A percentile compares a stretch with the other conserved stretches of the same genome.
Evolutionary conservation across 108 stramenopile genomes (phyloP).

Genomic region (Nannochloropsis granulata): DNA sequence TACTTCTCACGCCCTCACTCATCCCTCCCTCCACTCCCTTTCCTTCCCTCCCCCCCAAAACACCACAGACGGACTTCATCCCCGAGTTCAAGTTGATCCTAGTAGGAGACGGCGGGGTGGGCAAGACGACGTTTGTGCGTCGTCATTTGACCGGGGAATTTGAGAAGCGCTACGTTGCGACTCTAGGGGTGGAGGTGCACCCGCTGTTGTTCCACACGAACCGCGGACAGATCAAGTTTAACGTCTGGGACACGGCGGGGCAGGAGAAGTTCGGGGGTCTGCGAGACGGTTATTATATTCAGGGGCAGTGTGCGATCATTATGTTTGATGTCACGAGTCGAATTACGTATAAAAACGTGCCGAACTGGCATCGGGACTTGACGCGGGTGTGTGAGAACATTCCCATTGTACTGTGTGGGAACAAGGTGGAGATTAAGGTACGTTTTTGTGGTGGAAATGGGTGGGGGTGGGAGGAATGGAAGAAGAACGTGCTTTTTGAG

Average conservation of each 20-base stretch:
- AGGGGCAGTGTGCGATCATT: constrained; percentile 98
- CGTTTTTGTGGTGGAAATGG: background rate
- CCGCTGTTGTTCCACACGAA: constrained; percentile 95
- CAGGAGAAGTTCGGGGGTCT: constrained; percentile 98
- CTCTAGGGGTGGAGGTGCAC: constrained; percentile 58
- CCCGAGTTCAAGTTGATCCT: constrained; percentile 99
- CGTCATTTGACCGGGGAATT: constrained; percentile 98
- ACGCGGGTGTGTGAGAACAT: constrained; percentile 98
- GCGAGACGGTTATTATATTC: constrained; percentile 88
- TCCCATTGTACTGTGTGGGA: constrained; percentile 92
- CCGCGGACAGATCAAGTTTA: constrained; percentile 96
- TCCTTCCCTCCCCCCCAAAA: background rate
- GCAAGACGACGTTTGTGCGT: constrained; percentile 99
- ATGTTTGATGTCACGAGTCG: constrained; percentile 51
- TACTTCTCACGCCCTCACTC: too few relatives aligned
- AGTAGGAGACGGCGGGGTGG: constrained; percentile 96
- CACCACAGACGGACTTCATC: constrained; percentile 15
- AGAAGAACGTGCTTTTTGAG: background rate
- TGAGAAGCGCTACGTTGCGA: constrained; percentile 95
- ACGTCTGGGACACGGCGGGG: constrained; percentile 99
- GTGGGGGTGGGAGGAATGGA: background rate
- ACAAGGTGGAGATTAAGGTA: constrained; percentile 55
- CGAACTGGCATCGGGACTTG: constrained; percentile 98
- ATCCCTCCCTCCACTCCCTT: too few relatives aligned
- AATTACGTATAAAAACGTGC: constrained; percentile 98